Percentiles rank a stretch among this genome's conserved stretches.
Evolutionary conservation across 192 early-diverging fungal genomes (phyloP).

Genomic region (Chytriomyces sp.): DNA sequence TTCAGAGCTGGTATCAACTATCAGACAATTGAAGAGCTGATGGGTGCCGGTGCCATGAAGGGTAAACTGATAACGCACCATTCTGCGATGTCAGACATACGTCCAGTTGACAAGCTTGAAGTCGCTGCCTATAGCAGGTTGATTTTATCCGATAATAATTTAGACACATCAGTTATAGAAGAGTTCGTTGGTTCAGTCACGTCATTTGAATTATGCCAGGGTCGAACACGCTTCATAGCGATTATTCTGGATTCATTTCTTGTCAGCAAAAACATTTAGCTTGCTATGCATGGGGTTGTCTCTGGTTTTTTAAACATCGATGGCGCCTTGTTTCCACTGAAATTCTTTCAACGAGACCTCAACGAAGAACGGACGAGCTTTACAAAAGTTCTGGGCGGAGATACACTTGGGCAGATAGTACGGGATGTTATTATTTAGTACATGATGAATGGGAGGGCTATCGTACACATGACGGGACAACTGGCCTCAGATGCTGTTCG

Average conservation of each 20-base stretch:
- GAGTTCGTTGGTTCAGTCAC: slow-evolving; percentile 22
- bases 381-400: slow-evolving; percentile 17
- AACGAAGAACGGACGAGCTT: slow-evolving; percentile 22
- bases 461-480: slow-evolving; percentile 7
- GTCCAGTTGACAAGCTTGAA: slow-evolving; percentile 11
- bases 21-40: slow-evolving; percentile 26
- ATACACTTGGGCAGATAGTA: slow-evolving; percentile 22
- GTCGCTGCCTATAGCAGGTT: slow-evolving; percentile 25
- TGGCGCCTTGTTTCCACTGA: slow-evolving; percentile 29
- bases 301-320: slow-evolving; percentile 19
- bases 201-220: slow-evolving; percentile 38
- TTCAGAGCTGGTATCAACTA: slow-evolving; percentile 41
- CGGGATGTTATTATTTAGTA: slow-evolving; percentile 26
- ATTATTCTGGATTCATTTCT: slow-evolving; percentile 38
- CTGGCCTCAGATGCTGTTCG: slow-evolving; percentile 22
- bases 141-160: slow-evolving; percentile 27
- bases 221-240: slow-evolving; percentile 38
- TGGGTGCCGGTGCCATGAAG: slow-evolving; percentile 33
- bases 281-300: slow-evolving; percentile 31
- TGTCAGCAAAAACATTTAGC: slow-evolving; percentile 27
- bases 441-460: slow-evolving; percentile 27
- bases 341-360: slow-evolving; percentile 37
- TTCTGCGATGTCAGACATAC: slow-evolving; percentile 17
- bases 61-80: background rate
- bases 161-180: slow-evolving; percentile 18